Conservation (phyloP, 352 stramenopile genomes). For the Globisporangium nodosum region DNA sequence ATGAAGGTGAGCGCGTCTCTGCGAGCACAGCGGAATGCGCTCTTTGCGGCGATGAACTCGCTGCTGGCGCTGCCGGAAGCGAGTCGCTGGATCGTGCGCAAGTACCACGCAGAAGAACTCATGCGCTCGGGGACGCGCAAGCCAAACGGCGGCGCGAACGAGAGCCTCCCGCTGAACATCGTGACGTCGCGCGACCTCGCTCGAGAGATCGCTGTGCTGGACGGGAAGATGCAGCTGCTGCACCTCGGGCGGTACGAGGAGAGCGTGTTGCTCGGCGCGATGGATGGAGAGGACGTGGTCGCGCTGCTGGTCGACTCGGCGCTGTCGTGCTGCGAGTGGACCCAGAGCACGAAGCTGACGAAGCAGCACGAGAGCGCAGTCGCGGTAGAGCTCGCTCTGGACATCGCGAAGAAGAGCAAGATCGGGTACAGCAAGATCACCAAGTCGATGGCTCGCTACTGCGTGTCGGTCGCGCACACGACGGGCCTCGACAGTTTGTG, state of each 20-base stretch:
- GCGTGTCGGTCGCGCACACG: slow-evolving; percentile 41
- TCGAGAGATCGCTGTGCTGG: slow-evolving; percentile 48
- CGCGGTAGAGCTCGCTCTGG: slow-evolving; percentile 45
- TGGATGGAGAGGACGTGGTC: slow-evolving; percentile 51
- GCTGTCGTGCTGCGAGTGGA: slow-evolving; percentile 12
- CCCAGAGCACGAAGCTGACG: slow-evolving; percentile 27
- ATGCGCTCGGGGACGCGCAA: slow-evolving; percentile 11
- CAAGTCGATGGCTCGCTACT: slow-evolving; percentile 63
- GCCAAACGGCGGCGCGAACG: slow-evolving; percentile 2
- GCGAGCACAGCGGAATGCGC: slow-evolving; percentile 52
- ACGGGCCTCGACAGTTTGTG: slow-evolving; percentile 32
- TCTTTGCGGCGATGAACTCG: slow-evolving; percentile 43
- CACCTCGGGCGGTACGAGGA: slow-evolving; percentile 38
- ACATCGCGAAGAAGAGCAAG: slow-evolving; percentile 32
- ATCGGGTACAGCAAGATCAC: slow-evolving; percentile 35
- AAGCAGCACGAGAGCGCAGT: slow-evolving; percentile 37
- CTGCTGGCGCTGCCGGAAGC: slow-evolving; percentile 32
- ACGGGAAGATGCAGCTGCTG: slow-evolving; percentile 58
- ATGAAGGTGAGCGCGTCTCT: slow-evolving; percentile 34
- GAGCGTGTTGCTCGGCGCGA: slow-evolving; percentile 48
- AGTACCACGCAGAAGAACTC: slow-evolving; percentile 58
- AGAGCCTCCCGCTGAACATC: slow-evolving; percentile 32
- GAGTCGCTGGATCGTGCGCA: slow-evolving; percentile 69
- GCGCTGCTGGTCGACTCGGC: slow-evolving; percentile 45
- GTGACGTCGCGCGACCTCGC: slow-evolving; percentile 59